phyloP scores from a whole-genome alignment of 192 early-diverging fungal genomes.

The Coemansia sp. region DNA sequence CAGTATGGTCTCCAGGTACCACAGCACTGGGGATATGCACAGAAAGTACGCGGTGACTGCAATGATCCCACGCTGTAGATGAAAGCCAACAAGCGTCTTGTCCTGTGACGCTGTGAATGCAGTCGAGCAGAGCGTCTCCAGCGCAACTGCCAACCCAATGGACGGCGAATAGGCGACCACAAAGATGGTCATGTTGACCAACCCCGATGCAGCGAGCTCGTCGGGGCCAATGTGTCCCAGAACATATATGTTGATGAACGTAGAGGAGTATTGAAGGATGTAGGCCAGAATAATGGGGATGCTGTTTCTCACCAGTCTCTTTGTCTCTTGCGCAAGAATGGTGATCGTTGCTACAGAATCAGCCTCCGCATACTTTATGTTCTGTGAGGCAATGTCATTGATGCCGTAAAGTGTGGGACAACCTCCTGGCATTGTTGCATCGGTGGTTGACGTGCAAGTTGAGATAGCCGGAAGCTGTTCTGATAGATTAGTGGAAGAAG shows the following conservation, averaged over 20 bases:
- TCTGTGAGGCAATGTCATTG: no score
- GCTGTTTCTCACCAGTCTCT: neutral
- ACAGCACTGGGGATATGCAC: constrained; percentile 10
- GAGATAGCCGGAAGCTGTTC: no score
- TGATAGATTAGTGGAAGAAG: no score
- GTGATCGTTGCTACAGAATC: neutral
- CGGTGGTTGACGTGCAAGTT: no score
- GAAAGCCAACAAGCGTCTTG: constrained; percentile 39
- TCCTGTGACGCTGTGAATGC: constrained; percentile 40
- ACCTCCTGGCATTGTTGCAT: no score
- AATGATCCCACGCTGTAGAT: constrained; percentile 41
- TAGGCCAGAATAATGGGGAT: constrained; percentile 63
- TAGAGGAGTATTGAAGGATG: constrained; percentile 62
- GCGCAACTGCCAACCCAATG: constrained; percentile 60
- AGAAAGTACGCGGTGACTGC: constrained; percentile 32
- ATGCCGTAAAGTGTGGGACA: no score
- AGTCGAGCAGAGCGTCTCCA: constrained; percentile 39
- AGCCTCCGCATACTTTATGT: neutral
- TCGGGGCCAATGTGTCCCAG: constrained; percentile 62
- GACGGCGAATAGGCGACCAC: constrained; percentile 65
- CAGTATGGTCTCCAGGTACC: constrained; percentile 62
- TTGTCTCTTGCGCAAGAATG: neutral
- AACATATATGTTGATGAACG: constrained; percentile 61
- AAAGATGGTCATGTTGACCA: constrained; percentile 68
- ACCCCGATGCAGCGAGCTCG: constrained; percentile 66